Evolutionary conservation across 257 asterid genomes (phyloP), one percentile per base, ranked within the genome.

Genomic region (Solanum tacnaense): DNA sequence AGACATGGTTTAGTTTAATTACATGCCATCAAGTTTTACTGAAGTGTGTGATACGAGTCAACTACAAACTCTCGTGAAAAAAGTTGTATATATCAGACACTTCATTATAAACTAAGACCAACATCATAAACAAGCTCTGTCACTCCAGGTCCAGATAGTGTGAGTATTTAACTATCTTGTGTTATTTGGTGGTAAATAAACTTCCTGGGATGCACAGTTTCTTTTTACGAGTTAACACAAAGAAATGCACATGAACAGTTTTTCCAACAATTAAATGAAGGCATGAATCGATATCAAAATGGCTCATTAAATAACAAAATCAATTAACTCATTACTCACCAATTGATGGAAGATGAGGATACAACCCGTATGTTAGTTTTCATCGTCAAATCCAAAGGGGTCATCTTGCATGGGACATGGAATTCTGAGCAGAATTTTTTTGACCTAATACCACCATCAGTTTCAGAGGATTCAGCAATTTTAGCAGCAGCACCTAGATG

Each of bases 371-470:
- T 90, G 46, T 73, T 89, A 89, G 96, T 93, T 92, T 97, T 97
- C 83, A 97, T 91, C n/a, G 98, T 92, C 93, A 97, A 89, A 93
- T 97, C 99, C 84, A 97, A 82, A 0, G 99, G 99, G 90, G 90
- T 90, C 87, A 92, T 93, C 91, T 88, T 92, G 83, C 96, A 95
- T 87, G 94, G 92, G 85, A 92, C 87, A 83, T 86, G 88, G 79
- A 94, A 88, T 91, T 95, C 98, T 31, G 97, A 88, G 87, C 91
- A 91, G 84, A 88, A 88, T 83, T 75, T 83, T 85, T 91, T 90
- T 32, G 88, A 88, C 79, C 83, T 89, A 85, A 79, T 67, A 85
- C 88, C 86, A 74, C 89, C 90, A 86, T 67, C 84, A 89, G 85
- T 90, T 86, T 90, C 92, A 74, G 86, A 87, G 88, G 90, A 89